Evolutionary conservation across 116 monocot genomes (phyloP), one percentile per base, ranked within the genome.

Genomic region (Phalaenopsis hybrid): DNA sequence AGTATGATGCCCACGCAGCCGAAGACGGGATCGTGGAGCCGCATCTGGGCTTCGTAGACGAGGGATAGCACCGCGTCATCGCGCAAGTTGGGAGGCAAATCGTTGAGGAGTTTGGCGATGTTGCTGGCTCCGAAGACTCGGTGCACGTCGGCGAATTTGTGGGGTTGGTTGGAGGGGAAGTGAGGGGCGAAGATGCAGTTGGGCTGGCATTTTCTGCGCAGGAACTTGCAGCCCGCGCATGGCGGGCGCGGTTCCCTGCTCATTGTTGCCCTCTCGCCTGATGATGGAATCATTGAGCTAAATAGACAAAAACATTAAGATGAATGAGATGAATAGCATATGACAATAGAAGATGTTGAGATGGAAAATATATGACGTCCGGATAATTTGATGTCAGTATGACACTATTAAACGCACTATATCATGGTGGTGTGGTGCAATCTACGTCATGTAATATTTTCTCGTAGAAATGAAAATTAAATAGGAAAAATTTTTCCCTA

Each of bases 81-180:
- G 13, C 72, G 72, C 72, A 37, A 37, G 33, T 1, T 13, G 13
- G 28, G 72, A 10, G 1, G 72, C 11, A 72, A 12, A 9, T 34
- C 34, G 9, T 34, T 72, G 48, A 76, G 49, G 48, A 76, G 1
- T 45, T 76, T 76, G 9, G 23, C 23, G 5, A 76, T 18, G 51
- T 83, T 83, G 83, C 83, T 83, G 17, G 78, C 83, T 20, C 83
- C 83, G 52, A 78, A 83, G 52, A 83, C 78, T 37, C 63, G 33
- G 70, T 83, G 83, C 12, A 78, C 83, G 78, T 48, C 68, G 43
- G 70, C 78, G 52, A 83, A 83, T 78, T 78, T 83, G 31, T 52
- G 17, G 15, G 76, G 49, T 49, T 20, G 21, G 17, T 49, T 28
- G 6, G 25, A 18, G 10, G 76, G 45, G 25, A 76, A 76, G 76